These are phyloP conservation scores for Myxozyma neotropica DNA, from an alignment of 805 yeast species.

Conservation along the genomic window DNA sequence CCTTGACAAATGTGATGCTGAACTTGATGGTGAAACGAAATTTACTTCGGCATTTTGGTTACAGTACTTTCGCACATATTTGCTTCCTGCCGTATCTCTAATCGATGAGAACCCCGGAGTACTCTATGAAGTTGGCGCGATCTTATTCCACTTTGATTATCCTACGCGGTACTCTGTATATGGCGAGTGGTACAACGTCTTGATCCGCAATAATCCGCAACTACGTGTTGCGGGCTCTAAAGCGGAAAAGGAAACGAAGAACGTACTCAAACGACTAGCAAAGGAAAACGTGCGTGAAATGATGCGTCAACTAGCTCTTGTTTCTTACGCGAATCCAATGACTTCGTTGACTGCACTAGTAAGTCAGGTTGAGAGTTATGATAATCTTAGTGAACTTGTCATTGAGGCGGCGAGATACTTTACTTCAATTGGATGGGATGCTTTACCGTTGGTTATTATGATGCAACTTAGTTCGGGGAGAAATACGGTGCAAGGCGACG, in stretches of 20 bases:
- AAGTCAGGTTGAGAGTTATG: slow-evolving; percentile 88
- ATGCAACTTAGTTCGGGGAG: slow-evolving; percentile 72
- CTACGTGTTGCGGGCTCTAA: slow-evolving; percentile 62
- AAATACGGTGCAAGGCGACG: slow-evolving; percentile 69
- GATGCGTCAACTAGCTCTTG: slow-evolving; percentile 71
- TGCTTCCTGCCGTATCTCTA: slow-evolving; percentile 64
- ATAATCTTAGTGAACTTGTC: slow-evolving; percentile 75
- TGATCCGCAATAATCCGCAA: slow-evolving; percentile 57
- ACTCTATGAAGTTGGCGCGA: slow-evolving; percentile 59
- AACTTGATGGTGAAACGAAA: slow-evolving; percentile 19
- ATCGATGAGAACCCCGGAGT: slow-evolving; percentile 60
- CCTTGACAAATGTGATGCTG: slow-evolving; percentile 15
- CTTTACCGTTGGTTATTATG: slow-evolving; percentile 69
- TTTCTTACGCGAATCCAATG: slow-evolving; percentile 75
- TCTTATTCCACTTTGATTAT: slow-evolving; percentile 57
- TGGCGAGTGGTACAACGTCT: slow-evolving; percentile 68
- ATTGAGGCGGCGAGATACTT: slow-evolving; percentile 78
- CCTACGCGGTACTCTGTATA: slow-evolving; percentile 74
- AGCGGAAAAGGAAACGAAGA: slow-evolving; percentile 79
- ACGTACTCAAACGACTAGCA: slow-evolving; percentile 75
- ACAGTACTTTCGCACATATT: slow-evolving; percentile 61
- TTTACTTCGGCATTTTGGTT: slow-evolving; percentile 52
- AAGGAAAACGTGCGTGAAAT: slow-evolving; percentile 73
- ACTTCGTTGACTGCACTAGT: slow-evolving; percentile 72
- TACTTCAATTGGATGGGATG: slow-evolving; percentile 82